phyloP scores from a whole-genome alignment of 2,329 filamentous ascomycete genomes.

The Decorospora gaudefroyi region DNA sequence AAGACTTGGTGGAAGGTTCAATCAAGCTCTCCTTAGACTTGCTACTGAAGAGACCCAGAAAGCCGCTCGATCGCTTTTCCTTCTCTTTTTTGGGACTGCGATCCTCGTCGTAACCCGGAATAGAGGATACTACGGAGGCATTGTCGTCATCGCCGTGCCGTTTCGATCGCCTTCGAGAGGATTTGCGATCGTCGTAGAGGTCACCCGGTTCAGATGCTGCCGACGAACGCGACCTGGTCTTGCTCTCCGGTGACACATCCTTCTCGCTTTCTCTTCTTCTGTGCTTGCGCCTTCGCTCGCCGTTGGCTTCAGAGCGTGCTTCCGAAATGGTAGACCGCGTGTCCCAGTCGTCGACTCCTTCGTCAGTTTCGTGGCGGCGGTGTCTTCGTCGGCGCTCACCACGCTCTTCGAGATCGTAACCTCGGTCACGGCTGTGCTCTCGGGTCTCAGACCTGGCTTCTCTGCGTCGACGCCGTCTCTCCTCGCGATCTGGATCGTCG shows the following conservation, averaged over 20 bases:
- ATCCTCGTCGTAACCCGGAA: constrained; percentile 49
- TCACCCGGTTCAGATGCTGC: constrained; percentile 51
- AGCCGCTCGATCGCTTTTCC: constrained; percentile 53
- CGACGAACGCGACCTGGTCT: constrained; percentile 34
- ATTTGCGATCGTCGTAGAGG: constrained; percentile 47
- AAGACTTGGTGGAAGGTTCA: constrained; percentile 42
- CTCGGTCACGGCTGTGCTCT: constrained; percentile 46
- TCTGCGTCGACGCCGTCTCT: constrained; percentile 32
- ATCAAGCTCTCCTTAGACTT: constrained; percentile 50
- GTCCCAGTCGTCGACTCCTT: constrained; percentile 49
- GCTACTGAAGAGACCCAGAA: constrained; percentile 54
- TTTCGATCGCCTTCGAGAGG: constrained; percentile 48
- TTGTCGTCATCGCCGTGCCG: constrained; percentile 52
- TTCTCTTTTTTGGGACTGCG: constrained; percentile 42
- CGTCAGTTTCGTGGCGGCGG: constrained; percentile 43
- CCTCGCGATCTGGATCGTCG: constrained; percentile 39
- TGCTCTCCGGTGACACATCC: constrained; percentile 38
- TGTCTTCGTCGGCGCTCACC: constrained; percentile 41
- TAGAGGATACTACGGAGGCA: constrained; percentile 48
- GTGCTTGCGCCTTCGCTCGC: constrained; percentile 44
- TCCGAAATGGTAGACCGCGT: constrained; percentile 48
- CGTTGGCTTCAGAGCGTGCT: constrained; percentile 43
- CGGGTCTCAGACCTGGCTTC: constrained; percentile 29
- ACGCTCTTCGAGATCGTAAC: constrained; percentile 40
- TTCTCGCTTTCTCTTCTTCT: constrained; percentile 40